phyloP scores from a whole-genome alignment of 805 yeast species.

The Debaryomyces prosopidis region DNA sequence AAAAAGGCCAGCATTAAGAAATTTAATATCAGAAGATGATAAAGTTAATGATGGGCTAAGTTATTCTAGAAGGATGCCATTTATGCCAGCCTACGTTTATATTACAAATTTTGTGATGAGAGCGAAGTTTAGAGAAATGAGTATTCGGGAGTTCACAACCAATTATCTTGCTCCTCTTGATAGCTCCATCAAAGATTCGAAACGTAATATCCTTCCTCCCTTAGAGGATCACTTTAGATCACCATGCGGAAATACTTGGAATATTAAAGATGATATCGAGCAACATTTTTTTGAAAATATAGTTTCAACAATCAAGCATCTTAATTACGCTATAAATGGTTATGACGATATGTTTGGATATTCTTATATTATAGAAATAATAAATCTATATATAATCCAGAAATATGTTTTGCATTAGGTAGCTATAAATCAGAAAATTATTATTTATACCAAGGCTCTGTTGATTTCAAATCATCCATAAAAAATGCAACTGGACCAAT shows the following conservation, averaged over 20 bases:
- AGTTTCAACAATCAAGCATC: neutral
- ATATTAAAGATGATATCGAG: neutral
- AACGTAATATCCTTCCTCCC: neutral
- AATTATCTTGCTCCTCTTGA: slow-evolving; percentile 4
- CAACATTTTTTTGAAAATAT: neutral
- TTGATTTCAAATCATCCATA: neutral
- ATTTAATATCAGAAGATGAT: neutral
- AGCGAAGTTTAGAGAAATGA: slow-evolving; percentile 1
- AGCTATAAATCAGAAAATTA: neutral
- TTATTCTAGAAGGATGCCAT: neutral
- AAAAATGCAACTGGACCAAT: neutral
- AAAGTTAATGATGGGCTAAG: neutral
- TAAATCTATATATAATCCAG: neutral
- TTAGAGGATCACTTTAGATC: neutral
- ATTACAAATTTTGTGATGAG: neutral
- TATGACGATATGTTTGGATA: no score
- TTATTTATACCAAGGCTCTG: neutral
- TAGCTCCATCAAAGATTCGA: neutral
- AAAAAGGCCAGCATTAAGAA: neutral
- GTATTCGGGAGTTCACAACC: neutral
- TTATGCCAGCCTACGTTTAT: neutral
- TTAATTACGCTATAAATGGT: neutral
- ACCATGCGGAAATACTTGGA: neutral
- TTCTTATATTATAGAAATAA: no score
- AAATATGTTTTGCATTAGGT: slow-evolving; percentile 3